Conservation (phyloP, 1,139 yeast species). For the Yamadazyma oceani region DNA sequence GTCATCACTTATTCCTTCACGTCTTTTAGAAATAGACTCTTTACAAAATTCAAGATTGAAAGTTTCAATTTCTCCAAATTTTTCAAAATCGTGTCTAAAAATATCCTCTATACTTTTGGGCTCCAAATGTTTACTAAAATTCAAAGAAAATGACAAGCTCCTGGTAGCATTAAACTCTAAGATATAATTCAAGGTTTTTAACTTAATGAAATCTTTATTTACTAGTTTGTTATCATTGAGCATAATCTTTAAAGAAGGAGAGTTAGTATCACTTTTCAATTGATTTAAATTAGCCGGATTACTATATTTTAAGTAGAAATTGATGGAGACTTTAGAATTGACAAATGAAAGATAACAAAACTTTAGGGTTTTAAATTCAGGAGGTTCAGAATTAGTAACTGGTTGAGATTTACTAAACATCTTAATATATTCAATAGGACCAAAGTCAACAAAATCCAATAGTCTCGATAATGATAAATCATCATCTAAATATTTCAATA, state of each 20-base stretch:
- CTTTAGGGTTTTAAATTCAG: conserved; percentile 29
- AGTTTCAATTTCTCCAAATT: conserved; percentile 40
- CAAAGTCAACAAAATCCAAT: conserved; percentile 37
- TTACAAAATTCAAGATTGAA: conserved; percentile 16
- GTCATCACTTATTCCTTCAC: conserved; percentile 9
- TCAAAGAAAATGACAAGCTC: conserved; percentile 25
- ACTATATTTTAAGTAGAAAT: conserved; percentile 37
- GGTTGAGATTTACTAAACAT: conserved; percentile 25
- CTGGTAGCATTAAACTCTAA: conserved; percentile 43
- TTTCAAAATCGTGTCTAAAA: conserved; percentile 10
- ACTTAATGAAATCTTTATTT: conserved; percentile 38
- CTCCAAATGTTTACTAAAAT: conserved; percentile 10
- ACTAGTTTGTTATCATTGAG: conserved; percentile 27
- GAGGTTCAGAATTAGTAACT: conserved; percentile 5
- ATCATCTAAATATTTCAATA: conserved; percentile 31
- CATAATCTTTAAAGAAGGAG: conserved; percentile 31
- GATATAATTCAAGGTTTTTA: conserved; percentile 44
- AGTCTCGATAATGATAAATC: conserved; percentile 31
- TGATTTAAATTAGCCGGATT: conserved; percentile 26
- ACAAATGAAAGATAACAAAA: conserved; percentile 42
- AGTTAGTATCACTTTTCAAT: conserved; percentile 29
- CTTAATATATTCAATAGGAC: conserved; percentile 46
- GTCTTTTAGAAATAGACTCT: too few relatives aligned
- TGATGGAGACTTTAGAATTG: conserved; percentile 35
- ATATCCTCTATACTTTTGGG: conserved; percentile 7